Percentiles rank a stretch among this genome's conserved stretches.
Evolutionary conservation across 2,329 filamentous ascomycete species (phyloP).

Genomic region (Ilyonectria mors-panacis): DNA sequence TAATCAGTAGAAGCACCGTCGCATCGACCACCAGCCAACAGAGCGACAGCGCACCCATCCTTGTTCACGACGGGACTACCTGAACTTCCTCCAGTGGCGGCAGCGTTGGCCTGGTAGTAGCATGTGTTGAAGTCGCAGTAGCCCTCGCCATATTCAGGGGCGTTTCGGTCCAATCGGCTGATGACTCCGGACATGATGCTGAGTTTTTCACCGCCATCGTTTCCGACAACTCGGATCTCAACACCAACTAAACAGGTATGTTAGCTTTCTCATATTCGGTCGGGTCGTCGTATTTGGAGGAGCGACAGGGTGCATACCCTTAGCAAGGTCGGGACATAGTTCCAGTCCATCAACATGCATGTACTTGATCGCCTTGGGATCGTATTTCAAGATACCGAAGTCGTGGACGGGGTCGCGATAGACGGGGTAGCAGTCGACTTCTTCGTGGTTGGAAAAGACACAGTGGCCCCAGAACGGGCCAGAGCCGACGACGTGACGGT

Average conservation of each 20-base stretch:
- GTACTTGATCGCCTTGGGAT: slow-evolving; percentile 96
- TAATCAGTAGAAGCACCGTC: slow-evolving; percentile 98
- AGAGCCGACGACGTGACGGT: slow-evolving; percentile 93
- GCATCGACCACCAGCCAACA: slow-evolving; percentile 93
- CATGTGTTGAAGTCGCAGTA: slow-evolving; percentile 98
- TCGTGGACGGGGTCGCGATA: slow-evolving; percentile 99
- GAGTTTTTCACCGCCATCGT: slow-evolving; percentile 98
- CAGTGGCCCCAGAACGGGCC: slow-evolving; percentile 98
- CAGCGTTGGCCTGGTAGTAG: slow-evolving; percentile 98
- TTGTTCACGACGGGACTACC: slow-evolving; percentile 98
- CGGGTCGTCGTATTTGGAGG: not conserved
- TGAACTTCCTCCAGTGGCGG: slow-evolving; percentile 97
- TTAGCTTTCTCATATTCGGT: slow-evolving; percentile 33
- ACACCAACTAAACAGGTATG: slow-evolving; percentile 75
- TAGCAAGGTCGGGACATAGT: slow-evolving; percentile 87
- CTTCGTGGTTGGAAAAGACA: slow-evolving; percentile 98
- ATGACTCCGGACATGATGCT: slow-evolving; percentile 98
- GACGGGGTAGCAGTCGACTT: slow-evolving; percentile 95
- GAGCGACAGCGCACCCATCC: slow-evolving; percentile 89
- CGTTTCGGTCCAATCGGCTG: slow-evolving; percentile 94
- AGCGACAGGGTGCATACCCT: slow-evolving; percentile 59
- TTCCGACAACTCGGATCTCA: slow-evolving; percentile 97
- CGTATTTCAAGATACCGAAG: slow-evolving; percentile 96
- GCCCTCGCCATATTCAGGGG: slow-evolving; percentile 96
- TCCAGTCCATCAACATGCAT: slow-evolving; percentile 89